phyloP scores from a whole-genome alignment of 768 basidiomycete genomes.

The Boletus speciosus region DNA sequence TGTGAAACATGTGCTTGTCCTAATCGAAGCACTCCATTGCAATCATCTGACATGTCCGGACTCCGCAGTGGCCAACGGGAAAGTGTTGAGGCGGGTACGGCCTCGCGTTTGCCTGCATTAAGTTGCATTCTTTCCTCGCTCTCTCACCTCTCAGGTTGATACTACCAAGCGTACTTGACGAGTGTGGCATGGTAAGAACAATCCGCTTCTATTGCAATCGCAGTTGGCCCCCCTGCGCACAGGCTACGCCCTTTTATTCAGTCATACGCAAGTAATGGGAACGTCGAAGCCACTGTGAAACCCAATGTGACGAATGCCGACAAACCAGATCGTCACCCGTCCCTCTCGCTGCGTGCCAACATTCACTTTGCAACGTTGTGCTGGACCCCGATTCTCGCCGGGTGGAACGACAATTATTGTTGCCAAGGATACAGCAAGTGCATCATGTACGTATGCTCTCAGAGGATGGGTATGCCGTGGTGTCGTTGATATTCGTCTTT shows the following conservation, averaged over 20 bases:
- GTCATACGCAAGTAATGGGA: neutral
- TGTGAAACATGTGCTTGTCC: neutral
- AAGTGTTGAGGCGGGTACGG: no score
- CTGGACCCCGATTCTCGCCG: constrained; percentile 1
- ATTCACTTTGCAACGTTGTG: constrained; percentile 7
- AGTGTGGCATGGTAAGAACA: neutral
- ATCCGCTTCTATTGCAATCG: no score
- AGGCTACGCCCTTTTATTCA: neutral
- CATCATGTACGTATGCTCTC: constrained; percentile 7
- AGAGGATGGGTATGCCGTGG: constrained; percentile 38
- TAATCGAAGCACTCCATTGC: neutral
- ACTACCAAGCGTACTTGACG: neutral
- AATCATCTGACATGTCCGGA: neutral
- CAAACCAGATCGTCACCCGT: no score
- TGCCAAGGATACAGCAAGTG: constrained; percentile 9
- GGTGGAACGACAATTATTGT: constrained; percentile 11
- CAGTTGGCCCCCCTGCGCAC: neutral
- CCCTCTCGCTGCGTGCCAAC: constrained; percentile 1
- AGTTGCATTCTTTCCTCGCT: neutral
- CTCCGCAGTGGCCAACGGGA: neutral
- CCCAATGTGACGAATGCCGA: neutral
- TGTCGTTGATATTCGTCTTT: constrained; percentile 55
- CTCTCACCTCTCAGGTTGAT: neutral
- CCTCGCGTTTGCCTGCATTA: neutral
- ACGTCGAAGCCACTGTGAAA: neutral